Evolutionary conservation across 1,139 yeast genomes (phyloP), one percentile per base, ranked within the genome.

Genomic region (Candida tetrigidarum): DNA sequence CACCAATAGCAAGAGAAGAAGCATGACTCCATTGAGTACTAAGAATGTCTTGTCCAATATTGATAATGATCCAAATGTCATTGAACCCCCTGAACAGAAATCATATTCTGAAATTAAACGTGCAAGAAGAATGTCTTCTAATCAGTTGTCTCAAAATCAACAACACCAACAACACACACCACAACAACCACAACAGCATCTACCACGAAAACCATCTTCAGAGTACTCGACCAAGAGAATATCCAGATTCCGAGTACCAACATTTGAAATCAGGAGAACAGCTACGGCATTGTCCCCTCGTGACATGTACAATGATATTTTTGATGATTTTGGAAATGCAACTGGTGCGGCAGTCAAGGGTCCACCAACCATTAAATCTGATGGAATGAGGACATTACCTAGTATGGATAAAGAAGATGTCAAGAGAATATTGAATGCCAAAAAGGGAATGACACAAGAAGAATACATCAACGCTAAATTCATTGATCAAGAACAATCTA

Each of bases 341-440:
- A 57, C 63, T 4, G 73, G 79, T 5, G 37, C 19, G n/a, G n/a
- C n/a, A 3, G 14, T 19, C 6, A 25, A 20, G 2, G 41, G 52
- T 23, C 58, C 64, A 7, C 73, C 77, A 11, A 74, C 80, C 5
- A 74, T 74, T 29, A 61, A 60, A 50, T 56, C 73, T 18, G 58
- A 62, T 37, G 76, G 78, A 7, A 67, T 71, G 76, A 69, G 66
- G 47, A 71, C 79, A 0, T 64, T 67, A 44, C 79, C 77, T 45
- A 74, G 79, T 46, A 69, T 73, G 71, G 82, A 78, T 47, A 67
- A 74, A 8, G 74, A 75, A 38, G 80, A 77, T 50, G 71, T 76
- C 3, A 66, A 70, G 49, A 62, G 68, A 46, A 68, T 75, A 10
- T 62, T 69, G 50, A 69, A 66, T 44, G 64, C 78, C 29, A 74